phyloP scores from a whole-genome alignment of 441 rosid genomes.

The Adansonia grandidieri region DNA sequence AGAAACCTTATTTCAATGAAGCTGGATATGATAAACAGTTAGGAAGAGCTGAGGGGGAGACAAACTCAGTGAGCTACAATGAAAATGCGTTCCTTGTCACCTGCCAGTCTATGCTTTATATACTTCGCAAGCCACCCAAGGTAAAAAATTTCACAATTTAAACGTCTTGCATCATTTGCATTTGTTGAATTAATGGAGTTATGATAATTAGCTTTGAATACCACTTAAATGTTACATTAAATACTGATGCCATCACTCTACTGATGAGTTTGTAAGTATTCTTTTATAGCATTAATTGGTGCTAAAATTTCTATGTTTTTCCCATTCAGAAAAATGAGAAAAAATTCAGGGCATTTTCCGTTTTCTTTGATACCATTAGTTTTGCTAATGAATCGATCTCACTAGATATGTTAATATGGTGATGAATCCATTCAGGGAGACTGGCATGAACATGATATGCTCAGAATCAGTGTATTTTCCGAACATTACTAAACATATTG shows the following conservation, averaged over 20 bases:
- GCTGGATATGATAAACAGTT: slow-evolving; percentile 87
- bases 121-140: slow-evolving; percentile 76
- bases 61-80: slow-evolving; percentile 81
- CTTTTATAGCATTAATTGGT: not conserved
- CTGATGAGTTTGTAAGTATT: not conserved
- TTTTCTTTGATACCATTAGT: not conserved
- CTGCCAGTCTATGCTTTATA: slow-evolving; percentile 84
- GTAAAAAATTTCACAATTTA: slow-evolving; percentile 40
- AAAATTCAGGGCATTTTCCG: not conserved
- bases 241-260: not conserved
- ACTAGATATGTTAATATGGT: not conserved
- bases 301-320: not conserved
- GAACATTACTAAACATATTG: not conserved
- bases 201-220: not conserved
- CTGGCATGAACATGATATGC: not conserved
- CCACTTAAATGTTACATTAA: not conserved
- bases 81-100: slow-evolving; percentile 82
- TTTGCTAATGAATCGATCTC: not conserved
- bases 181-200: slow-evolving; percentile 1
- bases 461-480: not conserved
- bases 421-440: not conserved
- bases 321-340: not conserved
- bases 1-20: slow-evolving; percentile 94
- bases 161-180: slow-evolving; percentile 17
- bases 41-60: slow-evolving; percentile 90